phyloP scores from a whole-genome alignment of 108 stramenopile species.

The Conticribra guillardii region DNA sequence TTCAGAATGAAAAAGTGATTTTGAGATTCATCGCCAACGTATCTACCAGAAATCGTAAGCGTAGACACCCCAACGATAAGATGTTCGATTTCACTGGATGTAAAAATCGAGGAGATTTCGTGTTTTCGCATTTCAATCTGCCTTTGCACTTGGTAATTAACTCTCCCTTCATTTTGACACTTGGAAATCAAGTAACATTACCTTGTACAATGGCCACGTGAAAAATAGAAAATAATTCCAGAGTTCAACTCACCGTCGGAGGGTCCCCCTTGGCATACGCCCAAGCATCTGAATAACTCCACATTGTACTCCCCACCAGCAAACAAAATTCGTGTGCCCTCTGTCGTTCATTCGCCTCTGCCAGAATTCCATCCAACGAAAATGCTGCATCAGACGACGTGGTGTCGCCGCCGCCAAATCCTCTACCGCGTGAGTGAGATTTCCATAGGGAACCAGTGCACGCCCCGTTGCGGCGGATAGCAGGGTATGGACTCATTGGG shows the following conservation, averaged over 20 bases:
- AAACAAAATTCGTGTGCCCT: slow-evolving; percentile 71
- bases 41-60: no score
- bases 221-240: no score
- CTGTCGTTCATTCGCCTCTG: slow-evolving; percentile 53
- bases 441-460: slow-evolving; percentile 56
- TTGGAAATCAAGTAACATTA: no score
- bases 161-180: no score
- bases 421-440: slow-evolving; percentile 36
- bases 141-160: no score
- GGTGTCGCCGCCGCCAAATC: neutral
- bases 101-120: no score
- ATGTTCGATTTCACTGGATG: no score
- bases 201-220: no score
- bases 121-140: no score
- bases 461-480: slow-evolving; percentile 45
- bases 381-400: slow-evolving; percentile 11
- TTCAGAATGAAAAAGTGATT: no score
- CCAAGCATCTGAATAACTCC: slow-evolving; percentile 67
- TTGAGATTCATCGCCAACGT: no score
- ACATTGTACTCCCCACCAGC: slow-evolving; percentile 69
- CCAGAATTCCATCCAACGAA: slow-evolving; percentile 39
- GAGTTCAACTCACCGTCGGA: slow-evolving; percentile 65
- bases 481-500: slow-evolving; percentile 39
- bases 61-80: no score
- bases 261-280: slow-evolving; percentile 70